Base-by-base conservation (phyloP, 306 rosid genomes). In the Quercus engelmannii region DNA sequence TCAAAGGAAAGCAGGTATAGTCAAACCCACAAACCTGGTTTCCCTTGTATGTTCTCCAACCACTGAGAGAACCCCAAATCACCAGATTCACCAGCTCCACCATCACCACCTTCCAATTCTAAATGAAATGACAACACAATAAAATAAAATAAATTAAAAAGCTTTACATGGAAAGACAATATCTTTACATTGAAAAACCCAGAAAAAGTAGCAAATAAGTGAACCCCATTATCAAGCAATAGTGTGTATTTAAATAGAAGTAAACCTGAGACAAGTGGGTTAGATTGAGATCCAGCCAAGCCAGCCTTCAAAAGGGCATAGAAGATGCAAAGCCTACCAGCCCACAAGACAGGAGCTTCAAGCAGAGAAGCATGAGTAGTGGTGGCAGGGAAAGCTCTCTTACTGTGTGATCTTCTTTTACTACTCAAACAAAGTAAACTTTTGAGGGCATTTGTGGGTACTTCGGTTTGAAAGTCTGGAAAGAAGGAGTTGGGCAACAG, bases 31-130 rank as follows among this genome's bases (percentile, higher is more conserved):
- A 65, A 21, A 94, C 98, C 97, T 88, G 97, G 92, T 82, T 92
- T 94, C 69, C 97, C 97, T 63, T 85, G 86, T 55, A 94, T 80
- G 68, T 72, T 33, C 55, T 87, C 91, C 30, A 93, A 76, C 97
- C 93, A 94, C 84, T 88, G 91, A 69, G 97, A 94, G 83, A 94
- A 94, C n/a, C 97, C 97, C 92, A 92, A 86, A 84, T 94, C 97
- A 75, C 46, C 79, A 28, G 57, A 86, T 83, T 94, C 97, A 75
- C 46, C 79, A 28, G 57, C 73, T 63, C 33, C 85, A 57, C 77
- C 76, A 38, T 75, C 86, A 80, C 84, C 91, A 75, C 70, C 59
- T 41, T 82, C 89, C 92, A 92, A 82, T 81, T 88, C 98, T 92
- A 85, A 78, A 83, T 26, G 69, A 86, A 21, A 11, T 5, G 74